Conservation (phyloP, 371 early-diverging fungal species). For the Saksenaea oblongispora region DNA sequence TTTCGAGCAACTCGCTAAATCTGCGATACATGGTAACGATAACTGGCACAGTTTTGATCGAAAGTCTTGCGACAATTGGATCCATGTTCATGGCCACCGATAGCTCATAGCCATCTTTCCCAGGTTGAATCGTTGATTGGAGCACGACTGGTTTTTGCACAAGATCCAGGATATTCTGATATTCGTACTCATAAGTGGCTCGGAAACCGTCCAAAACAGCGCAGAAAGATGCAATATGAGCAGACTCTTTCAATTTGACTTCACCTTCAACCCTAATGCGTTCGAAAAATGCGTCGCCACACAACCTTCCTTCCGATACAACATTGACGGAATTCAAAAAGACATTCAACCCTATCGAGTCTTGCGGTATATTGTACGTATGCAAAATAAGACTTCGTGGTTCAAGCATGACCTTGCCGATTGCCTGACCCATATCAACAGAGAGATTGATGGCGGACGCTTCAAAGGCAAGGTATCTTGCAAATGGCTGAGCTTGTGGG, state of each 20-base stretch:
- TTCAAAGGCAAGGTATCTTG: constrained; percentile 53
- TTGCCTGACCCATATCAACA: constrained; percentile 76
- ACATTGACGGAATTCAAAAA: constrained; percentile 47
- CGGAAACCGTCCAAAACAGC: constrained; percentile 34
- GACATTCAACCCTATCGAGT: constrained; percentile 41
- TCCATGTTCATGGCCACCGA: constrained; percentile 18
- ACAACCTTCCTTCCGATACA: constrained; percentile 58
- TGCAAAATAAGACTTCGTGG: constrained; percentile 50
- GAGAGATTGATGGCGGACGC: constrained; percentile 55
- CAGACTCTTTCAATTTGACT: constrained; percentile 8
- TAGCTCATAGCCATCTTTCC: constrained; percentile 18
- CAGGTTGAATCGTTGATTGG: constrained; percentile 21
- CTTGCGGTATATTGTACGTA: constrained; percentile 49
- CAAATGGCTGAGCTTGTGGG: constrained; percentile 36
- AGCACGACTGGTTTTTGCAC: constrained; percentile 42
- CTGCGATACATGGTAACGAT: constrained; percentile 58
- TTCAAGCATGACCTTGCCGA: constrained; percentile 63
- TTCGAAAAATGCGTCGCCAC: constrained; percentile 50
- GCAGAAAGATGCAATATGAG: constrained; percentile 13
- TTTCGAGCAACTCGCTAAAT: constrained; percentile 57
- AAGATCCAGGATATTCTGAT: constrained; percentile 63
- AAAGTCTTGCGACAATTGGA: constrained; percentile 40
- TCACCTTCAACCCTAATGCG: constrained; percentile 25
- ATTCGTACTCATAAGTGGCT: constrained; percentile 67
- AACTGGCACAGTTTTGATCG: constrained; percentile 66